A percentile compares a stretch with the other conserved stretches of the same genome.
These are phyloP conservation scores for Ensete ventricosum DNA, from an alignment of 176 grass and related monocot genomes.

Conservation along the genomic window DNA sequence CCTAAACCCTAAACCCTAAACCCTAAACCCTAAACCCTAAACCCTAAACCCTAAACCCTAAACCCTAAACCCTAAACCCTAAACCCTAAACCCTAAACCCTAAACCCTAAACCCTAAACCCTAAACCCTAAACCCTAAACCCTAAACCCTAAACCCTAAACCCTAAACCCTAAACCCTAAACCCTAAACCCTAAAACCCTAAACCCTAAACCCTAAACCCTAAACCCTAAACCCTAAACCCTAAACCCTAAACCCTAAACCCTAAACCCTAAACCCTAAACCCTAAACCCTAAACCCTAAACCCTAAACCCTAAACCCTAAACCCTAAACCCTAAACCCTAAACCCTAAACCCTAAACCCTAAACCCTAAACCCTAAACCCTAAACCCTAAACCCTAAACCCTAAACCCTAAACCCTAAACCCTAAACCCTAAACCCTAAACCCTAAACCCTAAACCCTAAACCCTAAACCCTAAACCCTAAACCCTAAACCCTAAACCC, in stretches of 20 bases:
- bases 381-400: slow-evolving; percentile 3
- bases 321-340: neutral
- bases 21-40: slow-evolving; percentile 11
- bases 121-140: slow-evolving; percentile 12
- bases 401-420: slow-evolving; percentile 5
- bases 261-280: slow-evolving; percentile 14
- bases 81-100: slow-evolving; percentile 13
- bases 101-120: slow-evolving; percentile 23
- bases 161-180: slow-evolving; percentile 20
- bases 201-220: slow-evolving; percentile 13
- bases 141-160: slow-evolving; percentile 24
- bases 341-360: neutral
- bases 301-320: slow-evolving; percentile 2
- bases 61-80: slow-evolving; percentile 25
- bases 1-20: slow-evolving; percentile 11
- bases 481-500: slow-evolving; percentile 5
- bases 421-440: slow-evolving; percentile 11
- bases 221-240: slow-evolving; percentile 17
- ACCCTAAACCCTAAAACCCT: slow-evolving; percentile 10
- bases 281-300: slow-evolving; percentile 14
- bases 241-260: slow-evolving; percentile 16
- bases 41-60: slow-evolving; percentile 11
- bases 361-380: slow-evolving; percentile 3
- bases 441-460: neutral
- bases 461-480: slow-evolving; percentile 5